These are phyloP conservation scores for Podospora conica DNA, from an alignment of 495 filamentous ascomycete genomes.

Conservation along the genomic window DNA sequence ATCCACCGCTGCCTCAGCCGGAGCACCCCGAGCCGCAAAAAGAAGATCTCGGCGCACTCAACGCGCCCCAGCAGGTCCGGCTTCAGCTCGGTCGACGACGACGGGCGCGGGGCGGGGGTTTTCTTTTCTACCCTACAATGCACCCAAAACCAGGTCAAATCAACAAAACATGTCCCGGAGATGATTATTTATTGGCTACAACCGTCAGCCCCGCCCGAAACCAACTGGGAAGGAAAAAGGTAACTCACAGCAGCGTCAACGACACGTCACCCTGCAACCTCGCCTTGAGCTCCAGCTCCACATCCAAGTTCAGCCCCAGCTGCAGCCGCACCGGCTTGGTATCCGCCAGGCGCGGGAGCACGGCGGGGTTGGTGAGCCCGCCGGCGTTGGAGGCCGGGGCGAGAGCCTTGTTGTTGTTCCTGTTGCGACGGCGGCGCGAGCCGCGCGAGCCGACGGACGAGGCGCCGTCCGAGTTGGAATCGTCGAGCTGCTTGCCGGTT, in stretches of 20 bases:
- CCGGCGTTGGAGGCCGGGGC: slow-evolving; percentile 7
- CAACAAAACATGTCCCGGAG: not conserved
- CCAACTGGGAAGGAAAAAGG: not conserved
- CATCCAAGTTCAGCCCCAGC: slow-evolving; percentile 33
- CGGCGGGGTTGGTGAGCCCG: slow-evolving; percentile 2
- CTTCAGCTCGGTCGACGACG: slow-evolving; percentile 8
- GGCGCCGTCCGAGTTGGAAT: slow-evolving; percentile 21
- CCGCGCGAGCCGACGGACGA: slow-evolving; percentile 27
- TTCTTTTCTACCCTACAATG: slow-evolving; percentile 24
- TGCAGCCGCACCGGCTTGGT: slow-evolving; percentile 32
- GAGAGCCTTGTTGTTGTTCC: slow-evolving; percentile 22
- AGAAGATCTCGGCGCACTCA: slow-evolving; percentile 19
- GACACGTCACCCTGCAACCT: slow-evolving; percentile 27
- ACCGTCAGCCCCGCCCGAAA: not conserved
- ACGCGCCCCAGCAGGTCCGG: slow-evolving; percentile 4
- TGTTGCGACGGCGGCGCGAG: slow-evolving; percentile 19
- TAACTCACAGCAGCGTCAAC: slow-evolving; percentile 31
- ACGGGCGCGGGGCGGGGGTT: slow-evolving; percentile 6
- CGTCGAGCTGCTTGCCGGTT: slow-evolving; percentile 16
- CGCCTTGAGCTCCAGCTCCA: slow-evolving; percentile 27
- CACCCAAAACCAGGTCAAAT: not conserved
- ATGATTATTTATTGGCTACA: not conserved
- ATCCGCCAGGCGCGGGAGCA: slow-evolving; percentile 22
- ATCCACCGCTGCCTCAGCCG: slow-evolving; percentile 23
- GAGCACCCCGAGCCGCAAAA: slow-evolving; percentile 23